Evolutionary conservation across 2,329 filamentous ascomycete species (phyloP).

Genomic region (Zymoseptoria ardabiliae): DNA sequence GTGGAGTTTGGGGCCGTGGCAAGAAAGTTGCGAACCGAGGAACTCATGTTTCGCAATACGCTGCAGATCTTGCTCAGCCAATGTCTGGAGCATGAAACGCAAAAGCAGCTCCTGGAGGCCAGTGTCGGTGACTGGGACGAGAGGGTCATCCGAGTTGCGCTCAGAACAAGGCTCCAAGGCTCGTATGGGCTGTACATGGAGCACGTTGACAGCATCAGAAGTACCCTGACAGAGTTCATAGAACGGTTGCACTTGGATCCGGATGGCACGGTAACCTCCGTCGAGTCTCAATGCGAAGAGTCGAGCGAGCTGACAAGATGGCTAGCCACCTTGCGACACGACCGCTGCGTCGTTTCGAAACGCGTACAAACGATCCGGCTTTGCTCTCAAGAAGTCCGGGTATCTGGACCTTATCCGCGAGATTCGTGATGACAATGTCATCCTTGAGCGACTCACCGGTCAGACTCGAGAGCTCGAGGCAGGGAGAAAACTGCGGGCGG

Average conservation of each 20-base stretch:
- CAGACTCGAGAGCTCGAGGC: slow-evolving; percentile 19
- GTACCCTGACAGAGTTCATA: neutral
- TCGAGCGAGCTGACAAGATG: neutral
- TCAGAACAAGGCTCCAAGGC: slow-evolving; percentile 2
- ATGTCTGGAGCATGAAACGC: slow-evolving; percentile 18
- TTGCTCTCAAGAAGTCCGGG: slow-evolving; percentile 24
- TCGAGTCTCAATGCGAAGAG: neutral
- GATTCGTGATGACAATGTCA: slow-evolving; percentile 19
- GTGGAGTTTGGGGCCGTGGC: slow-evolving; percentile 20
- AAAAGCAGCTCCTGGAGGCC: slow-evolving; percentile 16
- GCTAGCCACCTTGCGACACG: slow-evolving; percentile 1
- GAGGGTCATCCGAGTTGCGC: neutral
- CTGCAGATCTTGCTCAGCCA: slow-evolving; percentile 22
- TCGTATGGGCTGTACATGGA: slow-evolving; percentile 3
- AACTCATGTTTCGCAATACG: slow-evolving; percentile 25
- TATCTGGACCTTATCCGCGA: slow-evolving; percentile 24
- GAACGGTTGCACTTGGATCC: slow-evolving; percentile 7
- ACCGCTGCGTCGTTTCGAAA: slow-evolving; percentile 22
- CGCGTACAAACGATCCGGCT: slow-evolving; percentile 25
- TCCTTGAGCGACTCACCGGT: slow-evolving; percentile 21
- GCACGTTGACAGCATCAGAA: neutral
- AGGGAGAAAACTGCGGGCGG: slow-evolving; percentile 5
- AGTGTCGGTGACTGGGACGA: slow-evolving; percentile 11
- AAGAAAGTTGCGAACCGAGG: slow-evolving; percentile 19
- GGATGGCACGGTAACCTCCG: slow-evolving; percentile 9